phyloP scores from a whole-genome alignment of 2,329 filamentous ascomycete genomes.

The Chrysoporthe puriensis region DNA sequence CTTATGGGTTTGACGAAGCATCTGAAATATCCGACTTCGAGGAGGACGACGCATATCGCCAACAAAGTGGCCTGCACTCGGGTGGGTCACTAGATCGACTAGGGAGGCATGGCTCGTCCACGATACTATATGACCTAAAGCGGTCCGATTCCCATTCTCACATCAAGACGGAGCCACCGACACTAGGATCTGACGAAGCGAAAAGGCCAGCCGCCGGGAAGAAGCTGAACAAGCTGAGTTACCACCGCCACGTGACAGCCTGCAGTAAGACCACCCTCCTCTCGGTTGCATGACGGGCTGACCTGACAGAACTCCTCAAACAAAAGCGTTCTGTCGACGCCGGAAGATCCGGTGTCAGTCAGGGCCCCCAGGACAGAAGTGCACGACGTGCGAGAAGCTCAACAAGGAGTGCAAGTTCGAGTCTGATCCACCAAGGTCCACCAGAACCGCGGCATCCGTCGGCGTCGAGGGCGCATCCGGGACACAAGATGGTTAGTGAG shows the following conservation, averaged over 20 bases:
- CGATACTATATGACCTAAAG: slow-evolving; percentile 47
- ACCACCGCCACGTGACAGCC: slow-evolving; percentile 92
- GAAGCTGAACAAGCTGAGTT: slow-evolving; percentile 87
- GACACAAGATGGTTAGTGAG: slow-evolving; percentile 38
- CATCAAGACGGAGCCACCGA: slow-evolving; percentile 37
- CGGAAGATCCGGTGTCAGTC: slow-evolving; percentile 91
- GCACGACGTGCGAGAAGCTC: slow-evolving; percentile 88
- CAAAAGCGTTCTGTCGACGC: slow-evolving; percentile 81
- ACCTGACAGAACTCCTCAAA: slow-evolving; percentile 17
- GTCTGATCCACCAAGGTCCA: slow-evolving; percentile 71
- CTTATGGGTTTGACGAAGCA: slow-evolving; percentile 6
- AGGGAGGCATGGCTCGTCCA: slow-evolving; percentile 26
- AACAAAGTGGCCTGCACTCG: background rate
- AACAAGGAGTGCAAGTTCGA: slow-evolving; percentile 95
- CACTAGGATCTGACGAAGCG: slow-evolving; percentile 37
- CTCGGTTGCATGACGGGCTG: slow-evolving; percentile 2
- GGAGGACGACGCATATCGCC: background rate
- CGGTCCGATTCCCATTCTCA: slow-evolving; percentile 56
- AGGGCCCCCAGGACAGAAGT: slow-evolving; percentile 73
- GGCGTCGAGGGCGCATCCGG: slow-evolving; percentile 43
- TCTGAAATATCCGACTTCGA: background rate
- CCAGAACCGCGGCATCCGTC: slow-evolving; percentile 50
- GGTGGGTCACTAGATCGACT: slow-evolving; percentile 29
- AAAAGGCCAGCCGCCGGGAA: slow-evolving; percentile 51
- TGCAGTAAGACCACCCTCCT: slow-evolving; percentile 72